Evolutionary conservation across 1,284 basidiomycete species (phyloP).

Genomic region (Anthracocystis setariae): DNA sequence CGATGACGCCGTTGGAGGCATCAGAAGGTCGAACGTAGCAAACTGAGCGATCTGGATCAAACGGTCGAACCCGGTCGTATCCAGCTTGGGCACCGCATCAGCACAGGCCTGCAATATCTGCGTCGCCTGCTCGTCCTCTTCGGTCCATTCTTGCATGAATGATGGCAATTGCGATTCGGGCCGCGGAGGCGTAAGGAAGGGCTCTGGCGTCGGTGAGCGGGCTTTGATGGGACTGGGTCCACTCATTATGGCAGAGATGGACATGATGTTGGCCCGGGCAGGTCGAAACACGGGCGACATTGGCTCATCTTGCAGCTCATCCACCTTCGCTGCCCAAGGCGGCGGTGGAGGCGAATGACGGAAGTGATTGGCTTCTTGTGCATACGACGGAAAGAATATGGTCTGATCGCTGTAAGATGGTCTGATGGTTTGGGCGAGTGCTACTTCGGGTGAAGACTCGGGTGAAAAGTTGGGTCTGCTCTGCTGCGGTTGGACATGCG

Average conservation of each 20-base stretch:
- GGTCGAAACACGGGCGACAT: conserved; percentile 34
- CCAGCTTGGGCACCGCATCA: conserved; percentile 20
- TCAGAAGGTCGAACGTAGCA: conserved; percentile 33
- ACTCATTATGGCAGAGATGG: conserved; percentile 47
- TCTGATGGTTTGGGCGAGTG: conserved; percentile 27
- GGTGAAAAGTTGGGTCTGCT: conserved; percentile 22
- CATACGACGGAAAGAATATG: neutral
- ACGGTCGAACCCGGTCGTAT: conserved; percentile 43
- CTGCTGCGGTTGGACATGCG: conserved; percentile 2
- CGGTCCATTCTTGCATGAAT: conserved; percentile 32
- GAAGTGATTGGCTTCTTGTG: conserved; percentile 1
- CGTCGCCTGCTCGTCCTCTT: conserved; percentile 42
- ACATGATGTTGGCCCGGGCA: conserved; percentile 46
- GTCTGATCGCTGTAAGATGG: conserved; percentile 3
- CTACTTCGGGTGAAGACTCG: conserved; percentile 42
- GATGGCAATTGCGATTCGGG: conserved; percentile 1
- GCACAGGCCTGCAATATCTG: conserved; percentile 32
- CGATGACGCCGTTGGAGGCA: conserved; percentile 10
- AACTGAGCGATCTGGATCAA: conserved; percentile 41
- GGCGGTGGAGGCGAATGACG: neutral
- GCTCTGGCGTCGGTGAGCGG: conserved; percentile 20
- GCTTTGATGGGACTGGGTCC: conserved; percentile 21
- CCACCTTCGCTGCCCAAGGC: conserved; percentile 10
- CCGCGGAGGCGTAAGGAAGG: conserved; percentile 12
- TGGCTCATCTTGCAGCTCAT: conserved; percentile 21